These are phyloP conservation scores for Mycena haematopus DNA, from an alignment of 768 basidiomycete species.

Conservation along the genomic window DNA sequence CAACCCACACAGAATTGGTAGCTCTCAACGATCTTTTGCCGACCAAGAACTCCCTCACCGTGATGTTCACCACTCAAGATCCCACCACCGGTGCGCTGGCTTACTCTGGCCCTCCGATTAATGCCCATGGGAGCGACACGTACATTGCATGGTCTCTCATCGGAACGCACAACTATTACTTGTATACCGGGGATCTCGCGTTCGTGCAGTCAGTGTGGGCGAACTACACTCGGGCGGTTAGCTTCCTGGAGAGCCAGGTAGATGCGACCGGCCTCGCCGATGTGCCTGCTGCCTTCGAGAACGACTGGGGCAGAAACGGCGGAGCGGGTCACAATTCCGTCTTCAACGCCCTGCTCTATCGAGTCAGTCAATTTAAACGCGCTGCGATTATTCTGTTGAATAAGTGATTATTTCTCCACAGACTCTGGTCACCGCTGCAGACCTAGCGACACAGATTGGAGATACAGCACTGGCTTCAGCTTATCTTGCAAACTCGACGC, in stretches of 20 bases:
- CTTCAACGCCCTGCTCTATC: constrained; percentile 53
- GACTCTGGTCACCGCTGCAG: constrained; percentile 43
- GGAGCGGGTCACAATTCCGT: constrained; percentile 55
- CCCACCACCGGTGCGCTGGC: constrained; percentile 51
- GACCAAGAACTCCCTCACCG: constrained; percentile 53
- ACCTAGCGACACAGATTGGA: constrained; percentile 41
- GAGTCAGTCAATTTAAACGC: constrained; percentile 39
- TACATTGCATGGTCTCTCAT: constrained; percentile 61
- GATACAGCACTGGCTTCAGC: constrained; percentile 32
- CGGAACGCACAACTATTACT: constrained; percentile 46
- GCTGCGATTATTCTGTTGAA: no score
- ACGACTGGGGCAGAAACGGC: constrained; percentile 57
- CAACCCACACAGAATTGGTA: constrained; percentile 45
- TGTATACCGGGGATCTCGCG: constrained; percentile 54
- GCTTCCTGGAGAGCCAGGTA: constrained; percentile 49
- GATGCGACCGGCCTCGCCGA: constrained; percentile 46
- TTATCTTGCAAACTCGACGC: constrained; percentile 43
- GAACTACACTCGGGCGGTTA: constrained; percentile 48
- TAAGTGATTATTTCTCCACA: no score
- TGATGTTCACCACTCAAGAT: constrained; percentile 56
- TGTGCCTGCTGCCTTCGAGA: constrained; percentile 45
- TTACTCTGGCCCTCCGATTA: constrained; percentile 49
- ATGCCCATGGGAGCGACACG: constrained; percentile 46
- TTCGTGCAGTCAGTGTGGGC: constrained; percentile 51
- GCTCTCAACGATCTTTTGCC: constrained; percentile 42